A percentile compares a stretch with the other conserved stretches of the same genome.
These are phyloP conservation scores for Globisporangium uncinulatum DNA, from an alignment of 352 stramenopile genomes.

Conservation along the genomic window DNA sequence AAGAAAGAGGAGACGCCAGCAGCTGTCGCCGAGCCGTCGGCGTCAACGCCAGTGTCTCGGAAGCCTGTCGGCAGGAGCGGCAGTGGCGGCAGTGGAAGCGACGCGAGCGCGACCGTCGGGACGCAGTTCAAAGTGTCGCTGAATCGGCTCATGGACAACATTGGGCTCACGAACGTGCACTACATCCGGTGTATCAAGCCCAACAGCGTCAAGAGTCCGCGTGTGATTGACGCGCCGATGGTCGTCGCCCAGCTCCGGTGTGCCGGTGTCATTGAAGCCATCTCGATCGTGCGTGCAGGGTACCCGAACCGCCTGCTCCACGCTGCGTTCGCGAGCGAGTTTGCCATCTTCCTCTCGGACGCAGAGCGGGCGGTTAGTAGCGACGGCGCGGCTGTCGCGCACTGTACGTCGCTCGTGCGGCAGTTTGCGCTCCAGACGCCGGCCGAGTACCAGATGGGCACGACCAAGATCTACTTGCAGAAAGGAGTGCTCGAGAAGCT, in stretches of 20 bases:
- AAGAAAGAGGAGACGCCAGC: conserved; percentile 26
- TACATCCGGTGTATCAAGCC: conserved; percentile 87
- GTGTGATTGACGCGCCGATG: conserved; percentile 57
- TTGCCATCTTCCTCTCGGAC: conserved; percentile 54
- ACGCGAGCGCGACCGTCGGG: conserved; percentile 40
- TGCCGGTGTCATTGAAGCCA: conserved; percentile 75
- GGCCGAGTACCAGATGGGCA: conserved; percentile 74
- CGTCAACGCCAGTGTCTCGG: conserved; percentile 2
- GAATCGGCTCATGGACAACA: conserved; percentile 63
- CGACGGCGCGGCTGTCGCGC: conserved; percentile 19
- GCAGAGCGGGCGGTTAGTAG: conserved; percentile 21
- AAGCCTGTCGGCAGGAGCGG: conserved; percentile 17
- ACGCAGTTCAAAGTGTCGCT: conserved; percentile 81
- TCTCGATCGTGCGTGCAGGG: conserved; percentile 65
- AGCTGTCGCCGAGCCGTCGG: conserved; percentile 12
- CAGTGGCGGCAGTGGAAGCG: conserved; percentile 19
- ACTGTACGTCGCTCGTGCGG: conserved; percentile 50
- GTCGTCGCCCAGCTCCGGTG: conserved; percentile 77
- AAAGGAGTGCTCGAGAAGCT: conserved; percentile 72
- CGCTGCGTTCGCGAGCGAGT: conserved; percentile 51
- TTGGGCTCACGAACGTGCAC: conserved; percentile 67
- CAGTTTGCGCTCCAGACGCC: conserved; percentile 58
- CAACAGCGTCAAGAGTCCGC: conserved; percentile 67
- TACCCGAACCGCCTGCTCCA: conserved; percentile 84
- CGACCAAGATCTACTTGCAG: conserved; percentile 86